Evolutionary conservation across 768 basidiomycete genomes (phyloP).

Genomic region (Galerina marginata): DNA sequence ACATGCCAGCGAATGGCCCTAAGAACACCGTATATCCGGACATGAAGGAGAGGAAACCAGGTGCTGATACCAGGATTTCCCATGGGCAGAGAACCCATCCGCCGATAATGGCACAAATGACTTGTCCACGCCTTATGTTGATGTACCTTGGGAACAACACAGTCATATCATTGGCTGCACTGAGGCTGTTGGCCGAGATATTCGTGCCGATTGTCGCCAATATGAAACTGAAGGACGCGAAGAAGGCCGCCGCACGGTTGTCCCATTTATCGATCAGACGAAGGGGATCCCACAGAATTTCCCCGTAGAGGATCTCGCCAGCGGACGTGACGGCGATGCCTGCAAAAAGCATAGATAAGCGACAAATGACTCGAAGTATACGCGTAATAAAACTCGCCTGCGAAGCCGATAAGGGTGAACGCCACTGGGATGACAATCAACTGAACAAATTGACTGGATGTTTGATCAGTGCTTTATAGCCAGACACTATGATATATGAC

Average conservation of each 20-base stretch:
- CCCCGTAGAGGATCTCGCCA: slow-evolving; percentile 72
- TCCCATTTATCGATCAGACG: slow-evolving; percentile 80
- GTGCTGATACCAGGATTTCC: slow-evolving; percentile 76
- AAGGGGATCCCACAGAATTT: slow-evolving; percentile 74
- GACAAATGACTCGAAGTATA: too few species aligned
- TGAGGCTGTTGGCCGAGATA: slow-evolving; percentile 75
- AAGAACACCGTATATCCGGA: slow-evolving; percentile 86
- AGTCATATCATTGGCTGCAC: slow-evolving; percentile 85
- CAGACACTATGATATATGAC: slow-evolving; percentile 24
- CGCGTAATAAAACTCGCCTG: slow-evolving; percentile 39
- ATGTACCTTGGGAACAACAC: slow-evolving; percentile 78
- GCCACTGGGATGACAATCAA: slow-evolving; percentile 75
- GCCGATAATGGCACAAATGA: slow-evolving; percentile 80
- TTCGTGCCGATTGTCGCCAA: slow-evolving; percentile 76
- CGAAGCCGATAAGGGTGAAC: slow-evolving; percentile 79
- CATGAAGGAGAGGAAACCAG: slow-evolving; percentile 79
- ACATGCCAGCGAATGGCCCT: slow-evolving; percentile 85
- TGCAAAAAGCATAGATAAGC: slow-evolving; percentile 10
- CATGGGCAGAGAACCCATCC: slow-evolving; percentile 89
- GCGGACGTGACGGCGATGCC: slow-evolving; percentile 83
- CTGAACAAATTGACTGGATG: slow-evolving; percentile 71
- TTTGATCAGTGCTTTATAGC: neutral
- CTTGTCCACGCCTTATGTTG: slow-evolving; percentile 80
- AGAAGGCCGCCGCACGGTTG: slow-evolving; percentile 86
- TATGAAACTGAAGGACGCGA: slow-evolving; percentile 75